A percentile compares a stretch with the other conserved stretches of the same genome.
These are phyloP conservation scores for Plasmodium knowlesi DNA, from an alignment of 169 alveolate genomes.

Conservation along the genomic window DNA sequence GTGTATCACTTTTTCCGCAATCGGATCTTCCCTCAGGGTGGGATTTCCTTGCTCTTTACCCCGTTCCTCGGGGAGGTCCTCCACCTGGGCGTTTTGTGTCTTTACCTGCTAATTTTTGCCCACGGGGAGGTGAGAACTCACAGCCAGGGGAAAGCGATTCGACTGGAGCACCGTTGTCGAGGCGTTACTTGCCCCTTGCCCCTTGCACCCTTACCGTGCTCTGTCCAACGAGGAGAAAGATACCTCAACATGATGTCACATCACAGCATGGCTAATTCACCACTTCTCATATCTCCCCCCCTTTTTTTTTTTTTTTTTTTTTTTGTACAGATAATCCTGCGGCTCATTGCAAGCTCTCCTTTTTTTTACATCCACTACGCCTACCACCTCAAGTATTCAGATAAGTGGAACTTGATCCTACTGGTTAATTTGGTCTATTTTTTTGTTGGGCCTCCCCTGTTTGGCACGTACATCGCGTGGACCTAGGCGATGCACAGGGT, in stretches of 20 bases:
- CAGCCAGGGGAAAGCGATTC: neutral
- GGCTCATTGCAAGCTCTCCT: constrained; percentile 55
- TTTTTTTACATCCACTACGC: constrained; percentile 59
- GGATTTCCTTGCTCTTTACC: neutral
- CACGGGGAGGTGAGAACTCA: constrained; percentile 54
- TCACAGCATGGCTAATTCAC: neutral
- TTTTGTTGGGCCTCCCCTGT: constrained; percentile 71
- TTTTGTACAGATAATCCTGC: constrained; percentile 47
- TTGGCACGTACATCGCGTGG: constrained; percentile 75
- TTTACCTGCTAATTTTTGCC: constrained; percentile 50
- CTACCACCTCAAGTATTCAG: constrained; percentile 43
- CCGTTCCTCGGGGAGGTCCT: constrained; percentile 16
- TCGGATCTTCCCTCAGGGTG: neutral
- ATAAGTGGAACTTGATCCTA: constrained; percentile 57
- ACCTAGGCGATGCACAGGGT: constrained; percentile 1
- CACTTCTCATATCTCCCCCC: neutral
- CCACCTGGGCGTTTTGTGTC: constrained; percentile 31
- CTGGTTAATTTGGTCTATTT: constrained; percentile 45
- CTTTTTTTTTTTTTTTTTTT: neutral
- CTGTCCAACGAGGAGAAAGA: neutral
- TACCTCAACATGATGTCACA: neutral
- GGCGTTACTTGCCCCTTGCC: neutral
- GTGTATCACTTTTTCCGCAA: constrained; percentile 5
- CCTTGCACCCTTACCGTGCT: neutral
- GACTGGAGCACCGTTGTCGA: neutral